Evolutionary conservation across 2,329 filamentous ascomycete species (phyloP).

Genomic region (Verticillium klebahnii): DNA sequence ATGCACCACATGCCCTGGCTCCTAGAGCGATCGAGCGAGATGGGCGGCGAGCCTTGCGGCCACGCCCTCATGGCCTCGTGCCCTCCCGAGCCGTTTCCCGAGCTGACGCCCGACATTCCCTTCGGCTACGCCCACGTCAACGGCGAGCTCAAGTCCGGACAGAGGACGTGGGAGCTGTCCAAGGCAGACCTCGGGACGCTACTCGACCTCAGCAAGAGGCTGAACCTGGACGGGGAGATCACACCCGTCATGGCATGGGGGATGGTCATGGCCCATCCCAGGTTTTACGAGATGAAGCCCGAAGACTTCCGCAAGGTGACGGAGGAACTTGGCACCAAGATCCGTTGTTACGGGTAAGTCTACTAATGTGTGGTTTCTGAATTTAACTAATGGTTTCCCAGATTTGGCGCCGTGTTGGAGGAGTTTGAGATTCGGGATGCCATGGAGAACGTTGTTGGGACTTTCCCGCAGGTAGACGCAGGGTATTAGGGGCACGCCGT

Average conservation of each 20-base stretch:
- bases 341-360: conserved; percentile 86
- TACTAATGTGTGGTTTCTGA: not conserved
- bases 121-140: conserved; percentile 44
- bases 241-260: conserved; percentile 96
- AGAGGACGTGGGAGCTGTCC: conserved; percentile 75
- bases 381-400: conserved; percentile 19
- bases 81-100: conserved; percentile 62
- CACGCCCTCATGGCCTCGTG: conserved; percentile 93
- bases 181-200: conserved; percentile 75
- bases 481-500: not conserved
- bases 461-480: not conserved
- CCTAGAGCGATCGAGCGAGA: conserved; percentile 53
- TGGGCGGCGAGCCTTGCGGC: conserved; percentile 69
- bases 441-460: conserved; percentile 62
- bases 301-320: conserved; percentile 70
- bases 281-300: conserved; percentile 59
- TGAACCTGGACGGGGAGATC: conserved; percentile 84
- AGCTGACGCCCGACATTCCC: conserved; percentile 44
- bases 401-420: conserved; percentile 61
- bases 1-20: conserved; percentile 86
- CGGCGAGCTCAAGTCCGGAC: conserved; percentile 40
- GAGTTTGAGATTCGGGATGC: conserved; percentile 73
- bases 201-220: conserved; percentile 74
- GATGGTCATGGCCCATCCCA: conserved; percentile 68
- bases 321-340: conserved; percentile 70